These are phyloP conservation scores for Trametes meyenii DNA, from an alignment of 768 basidiomycete genomes.

Conservation along the genomic window DNA sequence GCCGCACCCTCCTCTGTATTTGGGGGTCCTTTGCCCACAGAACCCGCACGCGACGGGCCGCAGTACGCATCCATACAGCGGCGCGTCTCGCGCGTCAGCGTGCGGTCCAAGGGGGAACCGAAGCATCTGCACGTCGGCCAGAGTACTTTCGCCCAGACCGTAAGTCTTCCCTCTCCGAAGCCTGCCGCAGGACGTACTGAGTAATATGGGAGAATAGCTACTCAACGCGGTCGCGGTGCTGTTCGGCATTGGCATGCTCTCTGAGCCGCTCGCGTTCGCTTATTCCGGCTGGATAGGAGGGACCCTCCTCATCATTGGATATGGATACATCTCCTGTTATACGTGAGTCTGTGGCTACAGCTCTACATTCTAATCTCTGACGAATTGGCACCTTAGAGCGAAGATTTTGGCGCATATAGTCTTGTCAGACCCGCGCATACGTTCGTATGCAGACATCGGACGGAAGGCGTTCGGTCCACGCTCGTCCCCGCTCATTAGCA, in stretches of 20 bases:
- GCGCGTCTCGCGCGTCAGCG: constrained; percentile 9
- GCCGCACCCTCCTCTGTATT: constrained; percentile 19
- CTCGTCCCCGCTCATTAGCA: constrained; percentile 64
- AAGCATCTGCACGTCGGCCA: constrained; percentile 46
- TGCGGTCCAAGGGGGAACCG: constrained; percentile 8
- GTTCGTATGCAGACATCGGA: constrained; percentile 90
- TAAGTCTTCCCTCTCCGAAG: constrained; percentile 34
- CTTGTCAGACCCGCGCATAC: constrained; percentile 63
- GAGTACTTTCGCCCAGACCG: constrained; percentile 77
- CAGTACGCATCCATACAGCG: constrained; percentile 12
- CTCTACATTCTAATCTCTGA: background rate
- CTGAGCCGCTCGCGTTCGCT: constrained; percentile 88
- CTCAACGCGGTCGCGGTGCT: constrained; percentile 89
- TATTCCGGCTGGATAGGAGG: constrained; percentile 90
- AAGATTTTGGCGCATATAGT: constrained; percentile 85
- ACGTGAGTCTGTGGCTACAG: constrained; percentile 59
- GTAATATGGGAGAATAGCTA: constrained; percentile 48
- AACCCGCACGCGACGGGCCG: constrained; percentile 7
- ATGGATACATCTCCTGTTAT: constrained; percentile 83
- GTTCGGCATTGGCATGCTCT: constrained; percentile 86
- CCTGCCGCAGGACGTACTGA: background rate
- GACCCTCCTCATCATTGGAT: constrained; percentile 69
- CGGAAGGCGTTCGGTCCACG: constrained; percentile 83
- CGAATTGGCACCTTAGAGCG: constrained; percentile 41
- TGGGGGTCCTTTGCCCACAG: background rate